Base-by-base conservation (phyloP, 768 basidiomycete genomes). In the Gyrodon lividus region DNA sequence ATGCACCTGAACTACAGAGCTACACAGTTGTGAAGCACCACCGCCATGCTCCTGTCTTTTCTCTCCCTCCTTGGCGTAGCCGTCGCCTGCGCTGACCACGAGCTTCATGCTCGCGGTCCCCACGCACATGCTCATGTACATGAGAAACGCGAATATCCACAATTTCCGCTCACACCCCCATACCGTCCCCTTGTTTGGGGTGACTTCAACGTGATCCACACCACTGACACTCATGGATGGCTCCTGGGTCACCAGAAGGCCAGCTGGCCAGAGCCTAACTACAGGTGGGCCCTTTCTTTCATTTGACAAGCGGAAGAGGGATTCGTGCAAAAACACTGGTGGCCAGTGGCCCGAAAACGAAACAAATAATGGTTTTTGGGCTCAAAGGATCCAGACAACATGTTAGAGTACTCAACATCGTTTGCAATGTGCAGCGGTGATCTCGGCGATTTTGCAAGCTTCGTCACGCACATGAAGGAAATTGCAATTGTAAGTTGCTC, bases 201-300 rank as follows among this genome's bases (percentile, higher is more conserved):
- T n/a, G 90, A 94, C 61, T 77, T 95, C 63, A 95, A 95, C 63
- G 79, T 94, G 60, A 77, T 94, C 41, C 83, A 86, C 60, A 94
- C 91, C 3, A 94, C 93, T 0, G 92, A 94, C 66, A 88, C 81
- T 34, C 86, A 89, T 70, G 82, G 86, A 23, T 87, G 86, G 86
- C 72, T 95, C 4, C 75, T 92, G 33, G 92, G 92, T 1, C 92
- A 96, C 70, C 88, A 90, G 59, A 86, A 91, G 60, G 16, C 71
- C 3, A 77, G 77, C 3, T 82, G 78, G 62, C 88, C 89, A 0
- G 89, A 92, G 59, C 87, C 89, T 0, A 84, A 87, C 64, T 90
- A 87, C 67, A 80, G 78, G 77, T 79, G 49, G 47, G 75, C 57
- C 12, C 4, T 19, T 42, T 42, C 37, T n/a, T 28, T 16, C 12